Base-by-base conservation (phyloP, 2,329 filamentous ascomycete species). In the Epichloe typhina region DNA sequence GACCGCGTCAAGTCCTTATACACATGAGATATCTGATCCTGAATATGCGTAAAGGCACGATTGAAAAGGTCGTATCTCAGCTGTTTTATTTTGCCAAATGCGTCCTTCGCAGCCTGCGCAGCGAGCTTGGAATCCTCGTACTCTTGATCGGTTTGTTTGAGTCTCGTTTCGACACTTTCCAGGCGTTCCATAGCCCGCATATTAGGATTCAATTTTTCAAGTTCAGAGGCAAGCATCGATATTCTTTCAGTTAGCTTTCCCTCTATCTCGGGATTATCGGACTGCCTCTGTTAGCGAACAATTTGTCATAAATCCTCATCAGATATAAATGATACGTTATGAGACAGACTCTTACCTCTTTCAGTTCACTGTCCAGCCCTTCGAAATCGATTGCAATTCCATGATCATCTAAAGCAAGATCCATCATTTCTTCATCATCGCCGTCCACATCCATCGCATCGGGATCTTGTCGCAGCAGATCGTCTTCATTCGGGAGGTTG, bases 121-220 rank as follows among this genome's bases (percentile, higher is more conserved):
- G 80, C 76, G 47, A 77, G 78, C 58, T 89, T 86, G 2, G 91
- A 86, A 56, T 88, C 81, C 57, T 95, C 88, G 62, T 90, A 97
- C 59, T 96, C 90, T 59, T 87, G 82, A 60, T 96, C 90, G 1
- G 88, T 91, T 53, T 83, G 78, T 56, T 87, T 83, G 23, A 96
- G 82, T 54, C 90, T 83, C 48, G 81, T 78, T 65, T 95, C 86
- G 8, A 95, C 90, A 21, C 82, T 84, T 62, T 93, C 87, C 5
- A 98, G 76, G 47, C 91, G 86, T 63, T 97, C 89, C 67, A 90
- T 88, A 8, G 91, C 93, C 59, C 91, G 88, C 81, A 95, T 94
- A 66, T 98, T 97, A 26, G 93, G 93, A 54, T 93, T 90, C 67
- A 97, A 83, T 68, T 95, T 95, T 63, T 95, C 89, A 19, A 98